These are phyloP conservation scores for Sarocladium brachiariae DNA, from an alignment of 2,329 filamentous ascomycete species.

Conservation along the genomic window DNA sequence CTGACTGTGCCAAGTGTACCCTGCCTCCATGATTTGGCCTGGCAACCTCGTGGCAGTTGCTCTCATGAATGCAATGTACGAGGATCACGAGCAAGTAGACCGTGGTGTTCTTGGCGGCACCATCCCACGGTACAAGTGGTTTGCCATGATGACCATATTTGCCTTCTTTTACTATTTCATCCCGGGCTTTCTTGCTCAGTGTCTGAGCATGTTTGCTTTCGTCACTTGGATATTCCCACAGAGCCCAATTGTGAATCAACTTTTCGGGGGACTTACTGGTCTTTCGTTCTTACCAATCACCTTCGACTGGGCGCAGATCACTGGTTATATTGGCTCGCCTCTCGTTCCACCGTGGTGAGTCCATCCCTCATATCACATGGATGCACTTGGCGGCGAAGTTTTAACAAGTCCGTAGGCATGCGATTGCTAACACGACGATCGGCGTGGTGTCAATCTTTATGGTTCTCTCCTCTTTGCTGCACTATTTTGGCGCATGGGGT, in stretches of 20 bases:
- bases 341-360: conserved; percentile 61
- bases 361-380: background rate
- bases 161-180: conserved; percentile 64
- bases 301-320: conserved; percentile 70
- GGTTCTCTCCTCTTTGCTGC: conserved; percentile 49
- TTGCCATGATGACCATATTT: conserved; percentile 47
- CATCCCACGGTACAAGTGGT: conserved; percentile 61
- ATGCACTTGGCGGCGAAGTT: background rate
- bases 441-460: conserved; percentile 61
- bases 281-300: conserved; percentile 64
- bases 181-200: conserved; percentile 62
- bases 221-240: conserved; percentile 66
- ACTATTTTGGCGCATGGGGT: conserved; percentile 62
- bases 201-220: conserved; percentile 63
- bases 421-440: conserved; percentile 65
- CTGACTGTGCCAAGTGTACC: conserved; percentile 41
- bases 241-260: conserved; percentile 61
- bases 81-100: conserved; percentile 43
- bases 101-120: conserved; percentile 52
- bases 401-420: conserved; percentile 41
- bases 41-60: conserved; percentile 58
- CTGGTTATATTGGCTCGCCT: conserved; percentile 61
- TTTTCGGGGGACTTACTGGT: conserved; percentile 64
- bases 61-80: conserved; percentile 68
- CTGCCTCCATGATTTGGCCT: conserved; percentile 71